A percentile compares a stretch with the other conserved stretches of the same genome.
Evolutionary conservation across 352 stramenopile species (phyloP).

Genomic region (Salisapilia sapeloensis): DNA sequence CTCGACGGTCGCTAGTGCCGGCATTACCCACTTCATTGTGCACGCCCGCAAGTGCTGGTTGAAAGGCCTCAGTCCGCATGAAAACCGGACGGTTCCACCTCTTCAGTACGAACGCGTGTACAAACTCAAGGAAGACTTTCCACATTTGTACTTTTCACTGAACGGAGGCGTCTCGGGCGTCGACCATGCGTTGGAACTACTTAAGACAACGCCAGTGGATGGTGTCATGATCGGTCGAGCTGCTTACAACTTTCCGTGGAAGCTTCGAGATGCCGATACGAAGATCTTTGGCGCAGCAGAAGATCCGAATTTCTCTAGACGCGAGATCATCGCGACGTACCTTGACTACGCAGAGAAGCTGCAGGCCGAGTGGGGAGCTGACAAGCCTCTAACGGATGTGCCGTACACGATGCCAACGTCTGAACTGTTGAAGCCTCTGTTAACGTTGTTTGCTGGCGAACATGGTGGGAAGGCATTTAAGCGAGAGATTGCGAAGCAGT

Average conservation of each 20-base stretch:
- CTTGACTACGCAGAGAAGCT: constrained; percentile 73
- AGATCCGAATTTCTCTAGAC: constrained; percentile 73
- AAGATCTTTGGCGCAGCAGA: constrained; percentile 52
- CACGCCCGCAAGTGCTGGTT: constrained; percentile 97
- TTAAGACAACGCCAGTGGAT: constrained; percentile 62
- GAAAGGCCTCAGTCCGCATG: constrained; percentile 88
- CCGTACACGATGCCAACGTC: constrained; percentile 69
- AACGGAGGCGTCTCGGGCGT: constrained; percentile 94
- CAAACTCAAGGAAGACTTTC: constrained; percentile 90
- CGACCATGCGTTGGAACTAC: constrained; percentile 76
- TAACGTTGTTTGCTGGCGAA: constrained; percentile 46
- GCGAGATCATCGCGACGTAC: constrained; percentile 72
- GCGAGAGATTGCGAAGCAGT: constrained; percentile 48
- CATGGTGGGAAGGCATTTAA: constrained; percentile 70
- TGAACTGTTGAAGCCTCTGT: constrained; percentile 56
- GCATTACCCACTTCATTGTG: constrained; percentile 93
- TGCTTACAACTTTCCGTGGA: constrained; percentile 81
- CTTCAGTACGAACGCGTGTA: constrained; percentile 93
- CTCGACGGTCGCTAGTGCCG: constrained; percentile 67
- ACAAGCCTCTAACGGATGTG: constrained; percentile 15
- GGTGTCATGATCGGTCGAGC: constrained; percentile 84
- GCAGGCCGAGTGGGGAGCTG: constrained; percentile 49
- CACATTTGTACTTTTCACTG: constrained; percentile 91
- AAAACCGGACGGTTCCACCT: constrained; percentile 96
- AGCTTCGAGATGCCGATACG: constrained; percentile 73